phyloP scores from a whole-genome alignment of 2,329 filamentous ascomycete genomes.

The Chaetomiaceae sp. region DNA sequence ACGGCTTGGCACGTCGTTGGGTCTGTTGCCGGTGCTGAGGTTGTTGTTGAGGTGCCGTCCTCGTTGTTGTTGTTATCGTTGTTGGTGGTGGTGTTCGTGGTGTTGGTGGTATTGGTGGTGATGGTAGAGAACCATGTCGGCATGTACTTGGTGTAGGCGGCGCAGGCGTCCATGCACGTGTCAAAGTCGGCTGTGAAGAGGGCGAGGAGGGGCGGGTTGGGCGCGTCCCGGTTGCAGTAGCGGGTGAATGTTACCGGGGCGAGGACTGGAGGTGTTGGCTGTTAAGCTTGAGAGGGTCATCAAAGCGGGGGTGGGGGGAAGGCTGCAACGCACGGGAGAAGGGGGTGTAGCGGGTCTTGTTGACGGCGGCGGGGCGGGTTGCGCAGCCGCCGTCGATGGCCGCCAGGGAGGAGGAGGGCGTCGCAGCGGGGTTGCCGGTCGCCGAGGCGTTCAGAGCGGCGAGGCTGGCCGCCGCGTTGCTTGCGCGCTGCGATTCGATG shows the following conservation, averaged over 20 bases:
- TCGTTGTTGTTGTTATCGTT: slow-evolving; percentile 31
- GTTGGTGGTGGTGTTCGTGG: slow-evolving; percentile 15
- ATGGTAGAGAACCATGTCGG: slow-evolving; percentile 24
- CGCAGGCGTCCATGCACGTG: slow-evolving; percentile 46
- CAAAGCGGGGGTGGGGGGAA: no score
- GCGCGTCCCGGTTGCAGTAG: slow-evolving; percentile 41
- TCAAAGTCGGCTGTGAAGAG: slow-evolving; percentile 41
- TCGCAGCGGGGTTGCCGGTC: slow-evolving; percentile 17
- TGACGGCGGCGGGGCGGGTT: slow-evolving; percentile 31
- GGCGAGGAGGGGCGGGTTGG: slow-evolving; percentile 34
- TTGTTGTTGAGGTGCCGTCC: no score
- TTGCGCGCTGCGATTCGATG: slow-evolving; percentile 37
- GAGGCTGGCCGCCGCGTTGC: slow-evolving; percentile 33
- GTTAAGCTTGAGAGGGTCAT: no score
- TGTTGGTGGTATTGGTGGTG: neutral
- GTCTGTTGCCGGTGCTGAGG: no score
- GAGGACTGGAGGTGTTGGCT: slow-evolving; percentile 27
- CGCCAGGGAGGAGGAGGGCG: slow-evolving; percentile 27
- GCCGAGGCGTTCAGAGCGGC: slow-evolving; percentile 28
- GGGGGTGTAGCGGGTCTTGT: slow-evolving; percentile 37
- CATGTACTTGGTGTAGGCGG: slow-evolving; percentile 34
- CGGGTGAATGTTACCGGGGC: slow-evolving; percentile 36
- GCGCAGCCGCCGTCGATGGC: slow-evolving; percentile 39
- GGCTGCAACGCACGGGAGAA: slow-evolving; percentile 34
- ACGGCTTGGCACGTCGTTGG: slow-evolving; percentile 37